A percentile compares a stretch with the other conserved stretches of the same genome.
Conservation (phyloP, 352 stramenopile genomes). For the Phytopythium mirpurense region DNA sequence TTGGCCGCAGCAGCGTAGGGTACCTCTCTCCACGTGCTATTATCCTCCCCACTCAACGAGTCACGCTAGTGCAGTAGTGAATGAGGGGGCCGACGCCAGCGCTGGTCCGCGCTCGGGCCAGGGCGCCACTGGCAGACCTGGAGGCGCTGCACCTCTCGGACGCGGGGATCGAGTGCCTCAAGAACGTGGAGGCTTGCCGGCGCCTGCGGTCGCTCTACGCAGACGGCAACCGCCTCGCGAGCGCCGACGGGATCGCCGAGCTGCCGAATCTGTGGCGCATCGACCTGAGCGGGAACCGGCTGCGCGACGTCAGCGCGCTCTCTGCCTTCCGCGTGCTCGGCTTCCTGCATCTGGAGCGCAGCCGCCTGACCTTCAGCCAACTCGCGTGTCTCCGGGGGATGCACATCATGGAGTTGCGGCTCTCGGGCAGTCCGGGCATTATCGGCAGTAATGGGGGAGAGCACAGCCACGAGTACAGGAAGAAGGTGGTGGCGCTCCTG, state of each 20-base stretch:
- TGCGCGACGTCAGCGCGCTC: slow-evolving; percentile 32
- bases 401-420: slow-evolving; percentile 45
- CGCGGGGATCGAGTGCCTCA: slow-evolving; percentile 44
- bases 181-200: slow-evolving; percentile 36
- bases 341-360: slow-evolving; percentile 51
- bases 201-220: slow-evolving; percentile 47
- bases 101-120: slow-evolving; percentile 49
- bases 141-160: slow-evolving; percentile 48
- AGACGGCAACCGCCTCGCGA: slow-evolving; percentile 39
- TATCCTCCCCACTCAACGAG: no score
- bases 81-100: slow-evolving; percentile 39
- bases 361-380: slow-evolving; percentile 39
- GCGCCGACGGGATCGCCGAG: slow-evolving; percentile 29
- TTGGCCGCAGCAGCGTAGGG: not conserved
- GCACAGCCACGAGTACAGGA: slow-evolving; percentile 23
- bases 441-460: slow-evolving; percentile 9
- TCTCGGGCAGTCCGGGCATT: slow-evolving; percentile 32
- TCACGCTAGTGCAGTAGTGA: no score
- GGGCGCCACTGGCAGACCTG: slow-evolving; percentile 36
- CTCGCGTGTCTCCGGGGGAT: slow-evolving; percentile 51
- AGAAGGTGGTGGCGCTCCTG: slow-evolving; percentile 41
- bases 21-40: no score
- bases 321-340: slow-evolving; percentile 43
- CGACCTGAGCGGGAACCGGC: slow-evolving; percentile 44
- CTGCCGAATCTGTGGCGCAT: slow-evolving; percentile 46